phyloP scores from a whole-genome alignment of 306 rosid genomes.

The Potentilla sterilis region DNA sequence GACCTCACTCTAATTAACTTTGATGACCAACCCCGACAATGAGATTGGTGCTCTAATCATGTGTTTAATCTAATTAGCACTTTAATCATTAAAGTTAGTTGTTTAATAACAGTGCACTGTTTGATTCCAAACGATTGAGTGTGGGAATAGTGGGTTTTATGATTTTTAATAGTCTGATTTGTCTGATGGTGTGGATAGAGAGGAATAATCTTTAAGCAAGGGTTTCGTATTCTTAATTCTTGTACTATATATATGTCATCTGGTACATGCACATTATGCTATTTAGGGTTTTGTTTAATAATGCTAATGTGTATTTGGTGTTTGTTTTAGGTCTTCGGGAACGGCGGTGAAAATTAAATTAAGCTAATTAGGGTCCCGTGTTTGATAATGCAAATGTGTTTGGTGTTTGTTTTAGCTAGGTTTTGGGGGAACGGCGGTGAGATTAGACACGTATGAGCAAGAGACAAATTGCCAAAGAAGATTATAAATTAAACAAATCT shows the following conservation, averaged over 20 bases:
- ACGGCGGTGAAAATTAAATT: background rate
- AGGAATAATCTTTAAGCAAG: slow-evolving; percentile 29
- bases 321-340: background rate
- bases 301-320: background rate
- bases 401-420: background rate
- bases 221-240: background rate
- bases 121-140: slow-evolving; percentile 1
- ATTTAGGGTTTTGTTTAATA: background rate
- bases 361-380: background rate
- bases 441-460: background rate
- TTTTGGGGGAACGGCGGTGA: background rate
- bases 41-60: slow-evolving; percentile 38
- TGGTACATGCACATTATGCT: background rate
- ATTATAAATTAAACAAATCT: background rate
- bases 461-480: background rate
- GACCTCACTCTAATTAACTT: background rate
- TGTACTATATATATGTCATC: background rate
- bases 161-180: slow-evolving; percentile 32
- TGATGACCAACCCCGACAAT: slow-evolving; percentile 34
- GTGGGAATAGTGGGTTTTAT: slow-evolving; percentile 25
- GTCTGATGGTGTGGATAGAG: slow-evolving; percentile 50
- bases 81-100: slow-evolving; percentile 63
- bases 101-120: slow-evolving; percentile 18
- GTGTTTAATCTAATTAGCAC: slow-evolving; percentile 26
- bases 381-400: background rate